Evolutionary conservation across 257 asterid species (phyloP), one percentile per base, ranked within the genome.

Genomic region (Misopates orontium): DNA sequence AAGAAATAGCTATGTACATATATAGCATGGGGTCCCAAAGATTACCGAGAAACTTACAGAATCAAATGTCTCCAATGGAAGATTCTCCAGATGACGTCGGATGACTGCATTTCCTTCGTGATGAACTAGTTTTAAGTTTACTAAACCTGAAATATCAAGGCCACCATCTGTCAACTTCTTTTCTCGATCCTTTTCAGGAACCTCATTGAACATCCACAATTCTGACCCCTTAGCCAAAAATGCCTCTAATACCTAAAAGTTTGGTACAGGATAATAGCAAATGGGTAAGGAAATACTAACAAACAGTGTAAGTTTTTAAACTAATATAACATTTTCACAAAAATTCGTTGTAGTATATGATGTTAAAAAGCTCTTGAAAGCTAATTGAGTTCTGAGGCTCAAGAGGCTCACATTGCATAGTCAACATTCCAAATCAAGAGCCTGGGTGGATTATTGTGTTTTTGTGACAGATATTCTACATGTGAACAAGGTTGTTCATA

Each of bases 171-270:
- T 89, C 79, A 92, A 74, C 82, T 80, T 92, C 59, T 53, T 79
- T 62, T 87, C 94, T 73, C 98, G 79, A 69, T 85, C 95, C 62
- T 81, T 85, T 75, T 82, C 95, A 22, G 82, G 81, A 62, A 92
- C 97, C 81, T 92, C 98, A 59, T 89, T 92, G 82, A 89, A 85
- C 98, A 92, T 87, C 97, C 97, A 92, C 73, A 92, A 79, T 68
- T 92, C 91, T 51, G 98, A 92, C 67, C 93, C 95, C 20, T 75
- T 84, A 71, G 98, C 88, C 82, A 92, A 73, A 71, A 92, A 78
- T 44, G 97, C 97, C 86, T 92, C 97, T 69, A 87, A 77, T 59
- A 87, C 97, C 98, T 89, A 67, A 62, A 56, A 77, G 49, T 32
- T 28, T 32, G 70, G 48, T 53, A 72, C 44, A 60, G 49, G 41